phyloP scores from a whole-genome alignment of 768 basidiomycete genomes.

The Boletus pseudo-olivaceus region DNA sequence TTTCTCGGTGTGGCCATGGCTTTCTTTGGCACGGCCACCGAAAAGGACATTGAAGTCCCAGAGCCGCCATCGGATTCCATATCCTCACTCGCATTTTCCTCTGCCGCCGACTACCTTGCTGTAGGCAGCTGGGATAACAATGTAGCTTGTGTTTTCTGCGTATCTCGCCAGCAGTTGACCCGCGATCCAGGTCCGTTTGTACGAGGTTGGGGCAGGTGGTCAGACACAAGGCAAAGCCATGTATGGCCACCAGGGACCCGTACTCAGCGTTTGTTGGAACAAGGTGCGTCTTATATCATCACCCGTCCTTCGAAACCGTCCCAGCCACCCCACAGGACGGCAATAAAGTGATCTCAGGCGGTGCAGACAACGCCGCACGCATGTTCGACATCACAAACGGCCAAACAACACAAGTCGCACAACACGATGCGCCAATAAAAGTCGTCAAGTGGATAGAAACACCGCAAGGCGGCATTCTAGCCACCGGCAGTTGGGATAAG shows the following conservation, averaged over 20 bases:
- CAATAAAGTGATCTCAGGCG: conserved; percentile 85
- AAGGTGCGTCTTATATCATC: conserved; percentile 46
- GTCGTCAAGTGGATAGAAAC: conserved; percentile 79
- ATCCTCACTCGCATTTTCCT: conserved; percentile 79
- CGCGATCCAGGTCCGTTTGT: conserved; percentile 72
- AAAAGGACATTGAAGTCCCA: conserved; percentile 78
- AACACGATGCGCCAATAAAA: conserved; percentile 87
- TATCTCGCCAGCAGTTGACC: conserved; percentile 3
- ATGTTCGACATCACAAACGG: conserved; percentile 90
- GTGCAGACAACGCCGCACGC: conserved; percentile 93
- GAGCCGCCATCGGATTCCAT: conserved; percentile 87
- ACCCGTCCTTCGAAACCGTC: conserved; percentile 1
- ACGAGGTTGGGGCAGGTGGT: conserved; percentile 79
- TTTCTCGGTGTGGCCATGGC: conserved; percentile 30
- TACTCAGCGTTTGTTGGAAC: conserved; percentile 86
- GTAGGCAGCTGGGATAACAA: conserved; percentile 95
- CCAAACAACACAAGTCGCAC: conserved; percentile 77
- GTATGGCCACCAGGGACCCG: conserved; percentile 89
- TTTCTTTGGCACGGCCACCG: conserved; percentile 42
- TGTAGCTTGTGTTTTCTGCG: conserved; percentile 36
- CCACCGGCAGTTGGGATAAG: conserved; percentile 98
- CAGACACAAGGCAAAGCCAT: conserved; percentile 87
- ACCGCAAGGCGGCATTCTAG: conserved; percentile 69
- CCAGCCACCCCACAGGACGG: conserved; percentile 59
- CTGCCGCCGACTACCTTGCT: conserved; percentile 83